phyloP scores from a whole-genome alignment of 2,329 filamentous ascomycete species.

The Aspergillus clavatus region DNA sequence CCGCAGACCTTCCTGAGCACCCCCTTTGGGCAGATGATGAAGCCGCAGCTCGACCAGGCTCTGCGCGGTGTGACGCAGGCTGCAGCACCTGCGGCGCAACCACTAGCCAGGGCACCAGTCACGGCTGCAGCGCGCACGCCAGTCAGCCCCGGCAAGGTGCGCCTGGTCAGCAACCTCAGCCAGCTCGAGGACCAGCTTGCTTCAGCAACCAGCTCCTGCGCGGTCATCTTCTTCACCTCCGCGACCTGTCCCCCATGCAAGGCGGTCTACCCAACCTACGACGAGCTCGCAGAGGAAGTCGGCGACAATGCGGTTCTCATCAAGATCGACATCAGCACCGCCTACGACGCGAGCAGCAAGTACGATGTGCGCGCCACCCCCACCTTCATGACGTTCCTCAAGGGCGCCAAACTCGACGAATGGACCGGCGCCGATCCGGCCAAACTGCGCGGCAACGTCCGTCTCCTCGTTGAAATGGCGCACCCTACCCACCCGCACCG shows the following conservation, averaged over 20 bases:
- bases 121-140: conserved; percentile 11
- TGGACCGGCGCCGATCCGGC: conserved; percentile 74
- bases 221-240: conserved; percentile 88
- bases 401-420: conserved; percentile 67
- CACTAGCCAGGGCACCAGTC: conserved; percentile 14
- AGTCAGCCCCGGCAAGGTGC: conserved; percentile 48
- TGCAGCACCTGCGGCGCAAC: conserved; percentile 33
- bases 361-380: conserved; percentile 74
- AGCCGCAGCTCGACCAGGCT: conserved; percentile 65
- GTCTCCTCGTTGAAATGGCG: conserved; percentile 69
- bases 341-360: conserved; percentile 58
- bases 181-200: conserved; percentile 59
- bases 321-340: conserved; percentile 72
- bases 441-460: conserved; percentile 65
- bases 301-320: conserved; percentile 66
- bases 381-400: conserved; percentile 81
- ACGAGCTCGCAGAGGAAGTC: conserved; percentile 70
- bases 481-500: conserved; percentile 72
- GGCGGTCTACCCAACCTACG: conserved; percentile 73
- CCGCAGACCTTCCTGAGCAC: conserved; percentile 80
- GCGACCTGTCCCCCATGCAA: conserved; percentile 82
- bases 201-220: conserved; percentile 61
- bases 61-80: conserved; percentile 61
- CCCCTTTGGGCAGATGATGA: conserved; percentile 81
- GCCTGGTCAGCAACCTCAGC: conserved; percentile 54